These are phyloP conservation scores for Borovskyia barvae DNA, from an alignment of 208 protist genomes.

Conservation along the genomic window DNA sequence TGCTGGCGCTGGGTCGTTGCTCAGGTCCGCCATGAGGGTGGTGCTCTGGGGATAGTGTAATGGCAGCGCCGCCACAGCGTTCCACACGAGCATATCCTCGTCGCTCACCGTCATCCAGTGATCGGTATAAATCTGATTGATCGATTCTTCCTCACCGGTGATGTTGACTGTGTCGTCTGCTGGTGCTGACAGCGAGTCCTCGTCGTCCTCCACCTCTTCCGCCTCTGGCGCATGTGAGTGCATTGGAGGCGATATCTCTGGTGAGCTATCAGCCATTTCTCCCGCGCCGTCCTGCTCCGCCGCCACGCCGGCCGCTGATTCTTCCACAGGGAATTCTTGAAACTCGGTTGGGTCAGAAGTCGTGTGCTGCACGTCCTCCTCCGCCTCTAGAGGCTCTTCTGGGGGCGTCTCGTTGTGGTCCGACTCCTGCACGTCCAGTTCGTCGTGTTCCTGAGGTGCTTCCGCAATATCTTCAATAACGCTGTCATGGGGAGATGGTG, in stretches of 20 bases:
- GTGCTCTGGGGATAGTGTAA: constrained; percentile 50
- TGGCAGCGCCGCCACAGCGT: constrained; percentile 47
- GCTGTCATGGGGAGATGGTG: no score
- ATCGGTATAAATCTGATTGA: constrained; percentile 55
- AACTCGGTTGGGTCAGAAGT: constrained; percentile 7
- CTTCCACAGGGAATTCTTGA: no score
- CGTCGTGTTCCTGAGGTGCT: neutral
- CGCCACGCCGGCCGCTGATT: no score
- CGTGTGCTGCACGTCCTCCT: constrained; percentile 4
- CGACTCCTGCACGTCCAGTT: neutral
- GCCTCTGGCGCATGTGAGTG: no score
- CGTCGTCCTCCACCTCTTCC: constrained; percentile 3
- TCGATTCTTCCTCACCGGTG: constrained; percentile 14
- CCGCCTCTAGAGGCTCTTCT: constrained; percentile 6
- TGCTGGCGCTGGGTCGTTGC: constrained; percentile 21
- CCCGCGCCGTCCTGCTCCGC: constrained; percentile 1
- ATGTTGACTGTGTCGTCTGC: constrained; percentile 12
- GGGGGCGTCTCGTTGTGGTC: neutral
- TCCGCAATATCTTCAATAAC: no score
- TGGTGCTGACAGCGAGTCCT: neutral
- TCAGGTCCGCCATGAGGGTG: constrained; percentile 31
- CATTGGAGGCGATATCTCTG: no score
- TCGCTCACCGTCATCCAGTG: constrained; percentile 59
- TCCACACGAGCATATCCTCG: constrained; percentile 64
- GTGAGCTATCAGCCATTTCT: no score